Conservation (phyloP, 106 monocot genomes). For the Dendrobium chrysotoxum region DNA sequence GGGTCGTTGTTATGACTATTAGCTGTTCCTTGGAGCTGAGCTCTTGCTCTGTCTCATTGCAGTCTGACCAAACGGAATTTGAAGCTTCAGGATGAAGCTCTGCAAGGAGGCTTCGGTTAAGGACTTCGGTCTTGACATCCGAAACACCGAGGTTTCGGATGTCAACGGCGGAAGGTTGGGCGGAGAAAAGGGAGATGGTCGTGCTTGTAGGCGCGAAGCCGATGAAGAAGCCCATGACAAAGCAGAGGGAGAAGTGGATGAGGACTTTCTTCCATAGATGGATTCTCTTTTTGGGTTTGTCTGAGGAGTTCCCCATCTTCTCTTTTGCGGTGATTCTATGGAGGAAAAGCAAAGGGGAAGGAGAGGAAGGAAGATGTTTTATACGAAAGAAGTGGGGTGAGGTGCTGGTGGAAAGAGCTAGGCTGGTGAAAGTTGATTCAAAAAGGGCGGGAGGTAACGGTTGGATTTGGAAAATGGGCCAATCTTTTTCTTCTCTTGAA, state of each 20-base stretch:
- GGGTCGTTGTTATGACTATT: conserved; percentile 37
- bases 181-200: conserved; percentile 22
- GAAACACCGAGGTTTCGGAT: conserved; percentile 9
- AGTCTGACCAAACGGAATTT: not conserved
- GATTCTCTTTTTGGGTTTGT: conserved; percentile 56
- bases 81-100: not conserved
- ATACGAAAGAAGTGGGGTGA: not conserved
- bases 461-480: not conserved
- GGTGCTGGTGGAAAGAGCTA: not conserved
- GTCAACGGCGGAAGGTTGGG: not conserved
- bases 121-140: not conserved
- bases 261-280: conserved; percentile 80
- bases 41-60: not conserved
- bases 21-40: conserved; percentile 1
- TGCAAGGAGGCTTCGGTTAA: not conserved
- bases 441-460: not conserved
- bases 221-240: conserved; percentile 84
- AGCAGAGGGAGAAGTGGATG: conserved; percentile 84
- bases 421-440: not conserved
- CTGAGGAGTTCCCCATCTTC: conserved; percentile 35
- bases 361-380: not conserved
- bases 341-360: not conserved
- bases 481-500: not conserved
- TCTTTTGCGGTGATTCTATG: not conserved
- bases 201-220: conserved; percentile 67